Conservation (phyloP, 2,329 filamentous ascomycete genomes). For the Ophiostoma sp. region DNA sequence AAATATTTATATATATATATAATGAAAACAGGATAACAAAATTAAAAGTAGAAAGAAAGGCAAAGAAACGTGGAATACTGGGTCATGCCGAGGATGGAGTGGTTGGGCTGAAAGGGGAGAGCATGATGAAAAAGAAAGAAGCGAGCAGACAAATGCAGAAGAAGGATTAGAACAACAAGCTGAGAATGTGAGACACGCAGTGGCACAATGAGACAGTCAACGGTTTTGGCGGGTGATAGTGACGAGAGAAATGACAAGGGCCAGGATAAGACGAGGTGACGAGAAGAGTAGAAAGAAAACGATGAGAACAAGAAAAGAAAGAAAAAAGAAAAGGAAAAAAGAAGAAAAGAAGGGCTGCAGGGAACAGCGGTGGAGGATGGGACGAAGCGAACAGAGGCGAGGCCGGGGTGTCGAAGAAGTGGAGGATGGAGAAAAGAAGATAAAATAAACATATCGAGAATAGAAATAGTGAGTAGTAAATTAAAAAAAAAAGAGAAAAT, state of each 20-base stretch:
- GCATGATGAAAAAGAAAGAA: slow-evolving; percentile 5
- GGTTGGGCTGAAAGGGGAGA: background rate
- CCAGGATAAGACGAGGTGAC: no score
- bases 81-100: background rate
- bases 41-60: no score
- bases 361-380: slow-evolving; percentile 5
- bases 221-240: slow-evolving; percentile 1
- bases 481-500: background rate
- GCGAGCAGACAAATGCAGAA: background rate
- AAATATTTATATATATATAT: no score
- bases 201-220: slow-evolving; percentile 13
- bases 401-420: background rate
- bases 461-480: background rate
- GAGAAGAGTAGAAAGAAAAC: background rate
- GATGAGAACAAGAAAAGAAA: background rate
- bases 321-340: background rate
- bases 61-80: no score
- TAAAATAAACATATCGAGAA: background rate
- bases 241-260: no score
- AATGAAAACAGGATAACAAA: no score
- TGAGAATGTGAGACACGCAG: slow-evolving; percentile 6
- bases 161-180: background rate
- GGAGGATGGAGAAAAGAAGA: background rate
- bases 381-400: background rate
- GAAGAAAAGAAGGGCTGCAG: background rate